phyloP scores from a whole-genome alignment of 2,329 filamentous ascomycete genomes.

The Acrodontium crateriforme region DNA sequence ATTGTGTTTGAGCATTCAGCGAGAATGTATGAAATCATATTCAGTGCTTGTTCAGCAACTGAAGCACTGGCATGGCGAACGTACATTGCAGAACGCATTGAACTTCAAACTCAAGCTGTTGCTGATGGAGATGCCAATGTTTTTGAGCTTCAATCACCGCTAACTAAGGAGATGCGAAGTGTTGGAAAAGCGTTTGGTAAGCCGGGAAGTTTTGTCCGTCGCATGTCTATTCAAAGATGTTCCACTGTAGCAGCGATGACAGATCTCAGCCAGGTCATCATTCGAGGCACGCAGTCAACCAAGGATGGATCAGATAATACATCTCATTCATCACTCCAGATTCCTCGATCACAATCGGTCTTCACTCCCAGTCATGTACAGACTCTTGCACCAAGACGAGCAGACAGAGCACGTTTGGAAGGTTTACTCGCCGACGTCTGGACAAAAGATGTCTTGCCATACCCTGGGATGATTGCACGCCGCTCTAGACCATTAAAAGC shows the following conservation, averaged over 20 bases:
- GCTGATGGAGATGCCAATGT: conserved; percentile 34
- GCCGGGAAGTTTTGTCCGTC: conserved; percentile 49
- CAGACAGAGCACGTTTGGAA: conserved; percentile 67
- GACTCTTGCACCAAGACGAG: conserved; percentile 58
- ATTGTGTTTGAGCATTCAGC: conserved; percentile 66
- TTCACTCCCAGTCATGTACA: conserved; percentile 55
- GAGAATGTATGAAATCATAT: conserved; percentile 67
- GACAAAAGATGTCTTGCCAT: conserved; percentile 68
- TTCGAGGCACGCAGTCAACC: conserved; percentile 68
- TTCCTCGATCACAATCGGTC: conserved; percentile 69
- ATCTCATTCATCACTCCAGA: conserved; percentile 34
- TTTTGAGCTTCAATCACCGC: conserved; percentile 44
- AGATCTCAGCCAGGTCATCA: conserved; percentile 60
- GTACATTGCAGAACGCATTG: conserved; percentile 44
- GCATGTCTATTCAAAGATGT: conserved; percentile 66
- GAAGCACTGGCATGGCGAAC: conserved; percentile 73
- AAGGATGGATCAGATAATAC: conserved; percentile 38
- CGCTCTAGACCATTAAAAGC: conserved; percentile 57
- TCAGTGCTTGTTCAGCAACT: conserved; percentile 69
- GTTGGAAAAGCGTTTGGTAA: conserved; percentile 64
- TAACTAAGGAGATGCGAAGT: conserved; percentile 57
- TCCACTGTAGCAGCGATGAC: conserved; percentile 58
- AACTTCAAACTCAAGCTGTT: conserved; percentile 36
- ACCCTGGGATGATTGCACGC: conserved; percentile 61
- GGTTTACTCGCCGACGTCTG: conserved; percentile 63